Evolutionary conservation across 306 rosid species (phyloP).

Genomic region (Cajanus cajan): DNA sequence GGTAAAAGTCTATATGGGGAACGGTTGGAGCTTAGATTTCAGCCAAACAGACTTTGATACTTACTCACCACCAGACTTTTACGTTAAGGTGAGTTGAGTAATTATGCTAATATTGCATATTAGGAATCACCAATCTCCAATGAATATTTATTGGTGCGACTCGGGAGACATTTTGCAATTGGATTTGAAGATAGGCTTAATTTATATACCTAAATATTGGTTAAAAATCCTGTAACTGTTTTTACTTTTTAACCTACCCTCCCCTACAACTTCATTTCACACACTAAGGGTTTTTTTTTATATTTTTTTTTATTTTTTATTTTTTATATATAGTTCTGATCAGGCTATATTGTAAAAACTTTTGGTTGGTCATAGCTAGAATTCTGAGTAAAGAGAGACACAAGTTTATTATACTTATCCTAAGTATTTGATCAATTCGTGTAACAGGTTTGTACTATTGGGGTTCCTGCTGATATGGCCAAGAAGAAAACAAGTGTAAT

Average conservation of each 20-base stretch:
- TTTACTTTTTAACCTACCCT: no score
- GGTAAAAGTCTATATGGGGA: conserved; percentile 49
- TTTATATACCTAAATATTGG: background rate
- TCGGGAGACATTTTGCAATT: background rate
- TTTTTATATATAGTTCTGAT: background rate
- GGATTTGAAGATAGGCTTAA: background rate
- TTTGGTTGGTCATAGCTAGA: background rate
- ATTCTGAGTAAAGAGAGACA: background rate
- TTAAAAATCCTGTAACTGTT: background rate
- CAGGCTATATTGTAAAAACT: background rate
- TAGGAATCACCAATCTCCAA: background rate
- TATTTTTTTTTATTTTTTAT: no score
- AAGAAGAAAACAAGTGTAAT: conserved; percentile 61
- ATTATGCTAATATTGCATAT: conserved; percentile 6
- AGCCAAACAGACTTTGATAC: conserved; percentile 27
- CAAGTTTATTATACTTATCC: background rate
- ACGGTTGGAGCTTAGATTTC: conserved; percentile 27
- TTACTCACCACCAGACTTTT: conserved; percentile 81
- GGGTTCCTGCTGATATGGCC: conserved; percentile 61
- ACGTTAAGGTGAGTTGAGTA: conserved; percentile 43
- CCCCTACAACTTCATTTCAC: background rate
- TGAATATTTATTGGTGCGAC: background rate
- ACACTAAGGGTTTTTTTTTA: no score
- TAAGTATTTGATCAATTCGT: background rate
- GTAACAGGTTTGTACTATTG: conserved; percentile 32